Percentiles rank a stretch among this genome's conserved stretches.
Conservation (phyloP, 768 basidiomycete species). For the Tylopilus sp. region DNA sequence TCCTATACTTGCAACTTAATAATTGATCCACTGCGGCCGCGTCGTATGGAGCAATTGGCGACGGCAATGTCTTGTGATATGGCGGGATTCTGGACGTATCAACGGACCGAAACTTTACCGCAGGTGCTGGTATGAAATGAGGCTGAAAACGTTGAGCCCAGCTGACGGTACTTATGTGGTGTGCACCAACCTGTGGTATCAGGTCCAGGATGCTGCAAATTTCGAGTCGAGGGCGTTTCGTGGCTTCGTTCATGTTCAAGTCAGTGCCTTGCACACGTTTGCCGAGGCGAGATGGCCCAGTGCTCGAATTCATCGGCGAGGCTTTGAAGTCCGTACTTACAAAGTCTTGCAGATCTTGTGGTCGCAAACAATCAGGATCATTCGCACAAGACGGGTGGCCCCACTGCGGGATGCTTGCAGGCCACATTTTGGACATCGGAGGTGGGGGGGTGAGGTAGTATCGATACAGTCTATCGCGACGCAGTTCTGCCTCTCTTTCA, state of each 20-base stretch:
- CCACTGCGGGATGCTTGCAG: constrained; percentile 36
- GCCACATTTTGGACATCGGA: not conserved
- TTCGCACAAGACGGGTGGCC: constrained; percentile 26
- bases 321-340: constrained; percentile 31
- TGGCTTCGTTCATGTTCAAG: constrained; percentile 8
- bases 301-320: constrained; percentile 1
- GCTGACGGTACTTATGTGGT: not conserved
- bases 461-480: constrained; percentile 18
- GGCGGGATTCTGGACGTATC: constrained; percentile 23
- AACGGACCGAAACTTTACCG: constrained; percentile 12
- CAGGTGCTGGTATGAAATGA: constrained; percentile 20
- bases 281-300: not conserved
- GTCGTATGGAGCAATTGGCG: constrained; percentile 35
- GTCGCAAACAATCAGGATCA: constrained; percentile 35
- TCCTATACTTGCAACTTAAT: constrained; percentile 33
- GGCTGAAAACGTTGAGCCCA: constrained; percentile 21
- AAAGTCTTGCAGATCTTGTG: constrained; percentile 45
- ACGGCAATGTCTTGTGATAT: constrained; percentile 36
- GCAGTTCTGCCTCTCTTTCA: constrained; percentile 18
- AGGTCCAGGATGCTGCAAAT: constrained; percentile 33
- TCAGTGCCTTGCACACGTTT: constrained; percentile 9
- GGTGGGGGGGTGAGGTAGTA: constrained; percentile 22
- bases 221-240: constrained; percentile 36
- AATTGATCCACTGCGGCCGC: constrained; percentile 30
- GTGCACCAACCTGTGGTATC: constrained; percentile 44